Base-by-base conservation (phyloP, 1,139 yeast genomes). In the Geotrichum histeridarum region DNA sequence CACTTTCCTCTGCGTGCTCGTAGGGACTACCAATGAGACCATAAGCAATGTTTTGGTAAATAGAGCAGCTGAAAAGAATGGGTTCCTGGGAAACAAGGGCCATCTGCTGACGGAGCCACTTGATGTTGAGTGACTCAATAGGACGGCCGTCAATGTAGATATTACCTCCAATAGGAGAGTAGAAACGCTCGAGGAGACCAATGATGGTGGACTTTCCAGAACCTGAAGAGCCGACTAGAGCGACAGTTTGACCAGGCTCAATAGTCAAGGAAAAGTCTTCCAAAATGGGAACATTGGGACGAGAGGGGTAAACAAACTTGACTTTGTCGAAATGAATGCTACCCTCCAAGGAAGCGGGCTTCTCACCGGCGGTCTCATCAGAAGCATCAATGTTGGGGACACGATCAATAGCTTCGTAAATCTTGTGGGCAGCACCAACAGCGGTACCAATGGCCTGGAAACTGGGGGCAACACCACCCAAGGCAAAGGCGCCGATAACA, bases 1-100 rank as follows among this genome's bases (percentile, higher is more conserved):
- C 66, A 48, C 65, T 68, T 4, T 67, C 69, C 4, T 64, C 52
- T n/a, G 70, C 71, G 53, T 72, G 68, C 59, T 84, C 82, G 32
- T 73, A 72, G 3, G 81, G 77, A 0, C 84, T 77, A 42, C 86
- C 81, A 54, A 73, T 69, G 18, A 77, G 69, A 1, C 95, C 95
- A 65, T 86, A 90, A 0, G 84, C 78, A 46, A 90, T 83, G 64
- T 90, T 90, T 60, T 89, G 95, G 57, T 81, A 73, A 32, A 90
- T 82, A 2, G 90, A 77, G 1, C 94, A 95, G 15, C 90, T 82
- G 62, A 90, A 82, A 51, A 90, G 73, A 47, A 85, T 78, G 2
- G 97, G 96, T 61, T 88, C 96, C 69, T 90, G 97, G 63, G 90
- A 93, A 4, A 90, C 96, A 43, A 87, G 80, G 12, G 96, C 95